Conservation (phyloP, 768 basidiomycete species). For the Kwoniella newhampshirensis region DNA sequence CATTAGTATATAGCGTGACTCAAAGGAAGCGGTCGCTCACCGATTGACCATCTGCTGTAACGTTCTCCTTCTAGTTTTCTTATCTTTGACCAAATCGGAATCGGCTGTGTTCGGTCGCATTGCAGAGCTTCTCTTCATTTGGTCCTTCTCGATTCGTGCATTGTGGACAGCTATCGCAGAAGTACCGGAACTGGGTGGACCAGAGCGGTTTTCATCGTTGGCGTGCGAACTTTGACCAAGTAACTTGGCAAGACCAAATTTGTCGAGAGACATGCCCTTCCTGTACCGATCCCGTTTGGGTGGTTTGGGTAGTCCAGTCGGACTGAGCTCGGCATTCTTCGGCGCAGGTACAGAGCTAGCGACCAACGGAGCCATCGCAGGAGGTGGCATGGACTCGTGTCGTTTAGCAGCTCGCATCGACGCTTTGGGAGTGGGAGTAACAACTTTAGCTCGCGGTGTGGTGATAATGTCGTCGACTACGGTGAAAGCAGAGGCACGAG, state of each 20-base stretch:
- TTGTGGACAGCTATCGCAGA: constrained; percentile 19
- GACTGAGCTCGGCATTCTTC: constrained; percentile 13
- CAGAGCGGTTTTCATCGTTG: constrained; percentile 25
- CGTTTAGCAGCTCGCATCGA: constrained; percentile 15
- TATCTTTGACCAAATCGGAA: constrained; percentile 57
- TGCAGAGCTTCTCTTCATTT: constrained; percentile 10
- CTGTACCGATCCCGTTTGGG: constrained; percentile 56
- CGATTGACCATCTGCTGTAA: constrained; percentile 79
- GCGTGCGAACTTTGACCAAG: constrained; percentile 55
- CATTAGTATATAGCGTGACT: too few relatives aligned
- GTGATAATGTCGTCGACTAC: constrained; percentile 9
- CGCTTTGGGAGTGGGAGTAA: constrained; percentile 23
- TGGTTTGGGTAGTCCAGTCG: constrained; percentile 29
- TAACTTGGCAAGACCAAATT: constrained; percentile 74
- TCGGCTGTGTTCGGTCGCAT: constrained; percentile 17
- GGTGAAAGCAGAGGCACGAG: constrained; percentile 22
- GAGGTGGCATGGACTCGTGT: constrained; percentile 22
- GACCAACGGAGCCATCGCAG: constrained; percentile 1
- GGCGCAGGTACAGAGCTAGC: constrained; percentile 10
- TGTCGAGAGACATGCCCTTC: constrained; percentile 74
- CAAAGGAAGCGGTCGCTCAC: constrained; percentile 18
- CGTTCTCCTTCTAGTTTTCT: constrained; percentile 63
- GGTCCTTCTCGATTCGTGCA: too few relatives aligned
- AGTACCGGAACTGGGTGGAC: constrained; percentile 26
- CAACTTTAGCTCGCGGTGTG: constrained; percentile 27